Base-by-base conservation (phyloP, 1,284 basidiomycete genomes). In the Agroathelia rolfsii region DNA sequence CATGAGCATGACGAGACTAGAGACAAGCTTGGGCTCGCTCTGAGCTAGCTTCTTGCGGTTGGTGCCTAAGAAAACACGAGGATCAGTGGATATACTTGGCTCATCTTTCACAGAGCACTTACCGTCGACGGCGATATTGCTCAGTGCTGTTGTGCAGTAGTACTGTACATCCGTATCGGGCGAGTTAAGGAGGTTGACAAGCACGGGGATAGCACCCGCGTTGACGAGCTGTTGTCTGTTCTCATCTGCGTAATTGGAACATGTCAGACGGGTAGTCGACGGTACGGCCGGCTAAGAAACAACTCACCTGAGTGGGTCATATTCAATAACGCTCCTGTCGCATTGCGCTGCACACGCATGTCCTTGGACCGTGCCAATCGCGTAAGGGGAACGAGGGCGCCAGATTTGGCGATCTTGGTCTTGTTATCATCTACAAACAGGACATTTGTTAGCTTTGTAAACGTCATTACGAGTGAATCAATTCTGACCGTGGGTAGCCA, bases 391-490 rank as follows among this genome's bases (percentile, higher is more conserved):
- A 97, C 90, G 32, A 99, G 67, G 10, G 95, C 95, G 33, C 95
- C 95, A 3, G 93, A 97, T 66, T 97, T 97, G 35, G 95, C 95
- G 42, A 99, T 99, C 72, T 95, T 96, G 31, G 93, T 96, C 73
- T 99, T 99, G 74, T 99, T 99, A 56, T 99, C 95, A 52, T 99
- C 93, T 82, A 41, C 31, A 42, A 42, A 34, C n/a, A n/a, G n/a
- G n/a, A n/a, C n/a, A n/a, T n/a, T n/a, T n/a, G n/a, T n/a, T n/a
- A n/a, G n/a, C n/a, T n/a, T n/a, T n/a, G n/a, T n/a, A n/a, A n/a
- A n/a, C n/a, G n/a, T n/a, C n/a, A n/a, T n/a, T n/a, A n/a, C n/a
- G n/a, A n/a, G n/a, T n/a, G n/a, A n/a, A n/a, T n/a, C n/a, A n/a
- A n/a, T n/a, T 32, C 76, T 39, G 41, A 92, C 89, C 93, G 62